Evolutionary conservation across 108 stramenopile species (phyloP).

Genomic region (Cyclotella baltica): DNA sequence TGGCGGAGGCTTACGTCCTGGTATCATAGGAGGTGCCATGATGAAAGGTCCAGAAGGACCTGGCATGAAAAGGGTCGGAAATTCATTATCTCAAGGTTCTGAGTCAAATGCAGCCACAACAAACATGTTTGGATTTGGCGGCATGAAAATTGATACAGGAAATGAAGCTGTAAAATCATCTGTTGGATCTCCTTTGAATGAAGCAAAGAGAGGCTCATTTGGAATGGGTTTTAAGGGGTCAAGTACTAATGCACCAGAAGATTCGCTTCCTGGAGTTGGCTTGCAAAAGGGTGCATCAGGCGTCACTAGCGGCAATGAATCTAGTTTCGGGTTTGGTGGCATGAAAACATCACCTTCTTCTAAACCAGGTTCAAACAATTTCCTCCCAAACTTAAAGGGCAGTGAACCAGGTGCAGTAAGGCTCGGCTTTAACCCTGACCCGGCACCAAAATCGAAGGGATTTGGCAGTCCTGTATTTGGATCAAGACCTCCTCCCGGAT

Average conservation of each 20-base stretch:
- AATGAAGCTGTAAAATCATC: background rate
- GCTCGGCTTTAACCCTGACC: conserved; percentile 1
- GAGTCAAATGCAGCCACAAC: background rate
- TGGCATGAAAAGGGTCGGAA: background rate
- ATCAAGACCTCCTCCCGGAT: background rate
- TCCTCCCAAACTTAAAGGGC: background rate
- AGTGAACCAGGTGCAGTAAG: background rate
- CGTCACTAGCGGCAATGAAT: background rate
- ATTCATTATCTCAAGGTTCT: background rate
- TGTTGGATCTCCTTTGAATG: background rate
- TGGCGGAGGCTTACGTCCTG: background rate
- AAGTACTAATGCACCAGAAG: too few relatives aligned
- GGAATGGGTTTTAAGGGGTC: too few relatives aligned
- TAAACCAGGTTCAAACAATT: background rate
- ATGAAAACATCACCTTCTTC: background rate
- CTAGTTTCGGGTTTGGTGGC: conserved; percentile 10
- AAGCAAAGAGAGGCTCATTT: background rate
- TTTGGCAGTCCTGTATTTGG: background rate
- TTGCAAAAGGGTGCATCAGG: background rate
- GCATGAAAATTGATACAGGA: background rate
- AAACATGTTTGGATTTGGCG: background rate
- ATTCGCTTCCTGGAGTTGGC: too few relatives aligned
- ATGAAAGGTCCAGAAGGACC: background rate
- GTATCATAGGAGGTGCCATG: background rate
- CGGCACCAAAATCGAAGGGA: background rate